phyloP scores from a whole-genome alignment of 305 asterid species.

The Vinca major region DNA sequence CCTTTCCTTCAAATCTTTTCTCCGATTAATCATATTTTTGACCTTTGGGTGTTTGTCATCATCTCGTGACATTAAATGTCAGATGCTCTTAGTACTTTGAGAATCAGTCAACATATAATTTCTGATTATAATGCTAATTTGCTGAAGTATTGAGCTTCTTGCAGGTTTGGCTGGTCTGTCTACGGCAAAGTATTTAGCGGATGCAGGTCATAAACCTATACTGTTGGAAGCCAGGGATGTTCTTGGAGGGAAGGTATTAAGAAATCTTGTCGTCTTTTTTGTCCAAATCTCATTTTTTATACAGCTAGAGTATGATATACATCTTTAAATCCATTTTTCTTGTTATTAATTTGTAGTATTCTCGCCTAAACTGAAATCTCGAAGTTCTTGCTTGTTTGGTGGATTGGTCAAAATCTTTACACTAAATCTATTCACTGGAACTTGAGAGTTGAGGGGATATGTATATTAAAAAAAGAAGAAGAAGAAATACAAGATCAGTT shows the following conservation, averaged over 20 bases:
- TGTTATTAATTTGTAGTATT: background rate
- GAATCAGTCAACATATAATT: background rate
- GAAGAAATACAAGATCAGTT: background rate
- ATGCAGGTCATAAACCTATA: conserved; percentile 96
- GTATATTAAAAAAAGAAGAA: background rate
- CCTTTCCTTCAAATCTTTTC: background rate
- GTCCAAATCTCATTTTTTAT: too few relatives aligned
- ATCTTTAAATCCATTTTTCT: background rate
- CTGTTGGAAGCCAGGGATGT: conserved; percentile 92
- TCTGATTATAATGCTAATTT: background rate
- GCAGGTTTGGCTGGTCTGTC: conserved; percentile 92
- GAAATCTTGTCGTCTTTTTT: background rate
- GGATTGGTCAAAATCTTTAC: background rate
- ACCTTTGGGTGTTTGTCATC: background rate
- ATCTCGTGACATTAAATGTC: background rate
- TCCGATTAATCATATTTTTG: background rate
- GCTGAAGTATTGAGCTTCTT: conserved; percentile 19
- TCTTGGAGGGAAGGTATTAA: conserved; percentile 80
- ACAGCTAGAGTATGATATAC: too few relatives aligned
- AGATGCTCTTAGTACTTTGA: background rate
- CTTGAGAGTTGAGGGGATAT: background rate
- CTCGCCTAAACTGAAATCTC: background rate
- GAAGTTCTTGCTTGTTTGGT: background rate
- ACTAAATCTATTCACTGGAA: background rate
- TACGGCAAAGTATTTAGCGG: conserved; percentile 95